A percentile compares a stretch with the other conserved stretches of the same genome.
These are phyloP conservation scores for Boletus rufocinnamomeus DNA, from an alignment of 768 basidiomycete species.

Conservation along the genomic window DNA sequence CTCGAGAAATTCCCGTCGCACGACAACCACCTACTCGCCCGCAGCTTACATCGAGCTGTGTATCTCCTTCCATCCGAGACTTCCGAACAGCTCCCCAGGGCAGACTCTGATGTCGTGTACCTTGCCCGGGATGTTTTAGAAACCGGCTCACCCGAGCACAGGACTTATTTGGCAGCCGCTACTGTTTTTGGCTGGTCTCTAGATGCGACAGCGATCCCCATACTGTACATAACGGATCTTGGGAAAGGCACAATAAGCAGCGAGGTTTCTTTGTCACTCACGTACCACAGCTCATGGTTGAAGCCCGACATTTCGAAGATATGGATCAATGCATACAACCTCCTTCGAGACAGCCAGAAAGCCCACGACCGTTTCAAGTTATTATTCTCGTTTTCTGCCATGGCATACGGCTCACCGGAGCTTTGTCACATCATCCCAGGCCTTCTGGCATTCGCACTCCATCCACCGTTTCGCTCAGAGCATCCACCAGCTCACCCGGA, in stretches of 20 bases:
- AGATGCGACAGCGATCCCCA: neutral
- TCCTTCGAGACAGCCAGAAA: conserved; percentile 17
- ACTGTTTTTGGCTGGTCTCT: conserved; percentile 5
- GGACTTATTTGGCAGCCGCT: conserved; percentile 6
- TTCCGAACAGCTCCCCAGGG: neutral
- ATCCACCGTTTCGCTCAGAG: conserved; percentile 4
- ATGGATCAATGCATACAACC: conserved; percentile 32
- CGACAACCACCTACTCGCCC: conserved; percentile 15
- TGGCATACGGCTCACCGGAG: conserved; percentile 24
- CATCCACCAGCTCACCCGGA: conserved; percentile 8
- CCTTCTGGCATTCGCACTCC: conserved; percentile 33
- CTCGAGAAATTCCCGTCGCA: neutral
- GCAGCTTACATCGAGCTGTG: conserved; percentile 12
- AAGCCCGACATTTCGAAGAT: conserved; percentile 11
- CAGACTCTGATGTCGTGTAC: conserved; percentile 11
- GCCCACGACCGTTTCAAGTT: conserved; percentile 11
- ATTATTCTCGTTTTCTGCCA: conserved; percentile 32
- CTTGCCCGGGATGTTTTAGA: conserved; percentile 6
- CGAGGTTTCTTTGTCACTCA: neutral
- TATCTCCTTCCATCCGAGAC: conserved; percentile 13
- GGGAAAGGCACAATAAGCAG: neutral
- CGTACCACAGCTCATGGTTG: conserved; percentile 31
- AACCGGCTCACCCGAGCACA: conserved; percentile 1
- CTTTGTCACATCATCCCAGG: conserved; percentile 19
- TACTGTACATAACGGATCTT: neutral